A percentile compares a stretch with the other conserved stretches of the same genome.
phyloP scores from a whole-genome alignment of 805 yeast genomes.

The Starmerella floris region DNA sequence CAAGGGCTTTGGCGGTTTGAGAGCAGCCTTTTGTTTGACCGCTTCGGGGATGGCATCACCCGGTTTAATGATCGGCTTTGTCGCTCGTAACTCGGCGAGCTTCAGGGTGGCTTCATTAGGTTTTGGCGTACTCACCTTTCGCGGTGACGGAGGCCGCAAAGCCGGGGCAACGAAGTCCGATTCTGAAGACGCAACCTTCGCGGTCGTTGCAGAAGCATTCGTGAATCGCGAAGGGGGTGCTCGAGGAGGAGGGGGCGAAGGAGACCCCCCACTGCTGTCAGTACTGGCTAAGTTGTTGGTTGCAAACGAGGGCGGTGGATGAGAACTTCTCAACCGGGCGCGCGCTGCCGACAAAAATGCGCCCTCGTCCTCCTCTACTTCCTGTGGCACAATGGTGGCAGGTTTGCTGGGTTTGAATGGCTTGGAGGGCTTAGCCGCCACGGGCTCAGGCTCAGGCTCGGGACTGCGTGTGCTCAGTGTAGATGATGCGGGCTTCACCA shows the following conservation, averaged over 20 bases:
- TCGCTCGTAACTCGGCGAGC: conserved; percentile 15
- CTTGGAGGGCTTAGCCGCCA: background rate
- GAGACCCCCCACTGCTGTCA: background rate
- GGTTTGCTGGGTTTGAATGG: conserved; percentile 5
- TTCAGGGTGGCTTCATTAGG: conserved; percentile 15
- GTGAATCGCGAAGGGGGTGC: background rate
- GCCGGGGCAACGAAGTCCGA: conserved; percentile 1
- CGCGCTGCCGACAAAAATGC: conserved; percentile 14
- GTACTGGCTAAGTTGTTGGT: background rate
- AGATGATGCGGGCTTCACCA: background rate
- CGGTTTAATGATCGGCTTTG: conserved; percentile 15
- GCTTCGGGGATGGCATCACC: conserved; percentile 16
- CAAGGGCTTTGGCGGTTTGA: conserved; percentile 12
- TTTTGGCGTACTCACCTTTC: conserved; percentile 10
- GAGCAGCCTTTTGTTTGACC: conserved; percentile 6
- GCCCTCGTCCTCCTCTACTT: conserved; percentile 12
- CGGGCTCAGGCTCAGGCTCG: conserved; percentile 5
- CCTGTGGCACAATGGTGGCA: conserved; percentile 5
- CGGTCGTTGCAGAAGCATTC: background rate
- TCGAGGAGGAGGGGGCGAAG: conserved; percentile 1
- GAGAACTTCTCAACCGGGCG: conserved; percentile 1
- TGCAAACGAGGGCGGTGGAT: background rate
- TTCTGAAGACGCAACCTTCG: background rate
- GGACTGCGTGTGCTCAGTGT: background rate
- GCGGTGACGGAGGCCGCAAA: conserved; percentile 12